Base-by-base conservation (phyloP, 2,329 filamentous ascomycete genomes). In the Pyrenochaeta sp. region DNA sequence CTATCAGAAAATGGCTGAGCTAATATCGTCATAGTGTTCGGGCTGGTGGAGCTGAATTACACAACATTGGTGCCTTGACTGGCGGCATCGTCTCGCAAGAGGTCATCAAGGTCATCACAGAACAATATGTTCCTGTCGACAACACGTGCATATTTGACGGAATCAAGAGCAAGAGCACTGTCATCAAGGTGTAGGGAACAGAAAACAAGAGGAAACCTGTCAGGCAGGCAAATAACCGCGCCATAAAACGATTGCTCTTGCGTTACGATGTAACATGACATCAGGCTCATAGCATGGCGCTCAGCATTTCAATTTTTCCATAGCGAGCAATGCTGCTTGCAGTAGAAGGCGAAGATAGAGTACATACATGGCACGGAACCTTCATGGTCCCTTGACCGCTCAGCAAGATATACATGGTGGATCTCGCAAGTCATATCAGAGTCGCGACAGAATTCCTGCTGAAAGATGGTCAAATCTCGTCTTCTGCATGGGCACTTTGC, bases 41-140 rank as follows among this genome's bases (percentile, higher is more conserved):
- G 54, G 90, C 91, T 31, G 87, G 86, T 42, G 91, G 91, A 23
- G 90, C 87, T 48, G 96, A 99, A 75, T 79, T 99, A 54, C 95
- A 99, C 79, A 98, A 97, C 72, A 90, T 96, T 50, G 90, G 93
- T 29, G 89, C 93, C 21, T 79, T 97, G 50, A 90, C 88, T 1
- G 96, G 95, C 27, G 96, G 95, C 2, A 90, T 99, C 80, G 90
- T 96, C 42, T 92, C 94, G n/a, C 96, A 99, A 77, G 95, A 99
- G 78, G 86, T 94, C 58, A 96, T 99, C 79, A 99, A 99, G 73
- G 83, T 87, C 75, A 85, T 94, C 39, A 89, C 86, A n/a, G 81
- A 83, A 66, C 86, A 89, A 74, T 89, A 88, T 67, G 79, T 87
- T 10, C 86, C 86, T 1, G 78, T 88, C 7, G 84, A 88, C 69